Evolutionary conservation across 1,284 basidiomycete genomes (phyloP).

Genomic region (Fomes fomentarius): DNA sequence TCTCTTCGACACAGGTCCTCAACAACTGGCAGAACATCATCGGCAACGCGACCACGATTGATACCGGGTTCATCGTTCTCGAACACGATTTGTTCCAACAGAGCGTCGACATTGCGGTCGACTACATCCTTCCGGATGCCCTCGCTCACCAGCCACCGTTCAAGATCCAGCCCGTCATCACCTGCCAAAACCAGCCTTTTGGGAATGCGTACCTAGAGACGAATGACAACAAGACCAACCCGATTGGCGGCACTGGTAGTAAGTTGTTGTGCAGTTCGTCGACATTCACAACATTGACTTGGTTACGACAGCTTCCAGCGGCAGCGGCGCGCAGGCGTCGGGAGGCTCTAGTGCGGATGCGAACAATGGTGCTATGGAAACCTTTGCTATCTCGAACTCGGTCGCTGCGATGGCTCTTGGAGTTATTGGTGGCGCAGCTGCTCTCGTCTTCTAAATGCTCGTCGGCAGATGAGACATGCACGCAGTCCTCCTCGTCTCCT

Average conservation of each 20-base stretch:
- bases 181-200: slow-evolving; percentile 63
- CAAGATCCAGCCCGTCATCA: slow-evolving; percentile 65
- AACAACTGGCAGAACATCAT: slow-evolving; percentile 70
- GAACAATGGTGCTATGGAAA: slow-evolving; percentile 15
- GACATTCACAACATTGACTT: background rate
- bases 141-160: slow-evolving; percentile 62
- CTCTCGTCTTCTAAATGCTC: slow-evolving; percentile 20
- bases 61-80: slow-evolving; percentile 73
- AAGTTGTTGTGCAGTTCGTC: background rate
- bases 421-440: slow-evolving; percentile 17
- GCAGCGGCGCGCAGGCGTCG: slow-evolving; percentile 3
- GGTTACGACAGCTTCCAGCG: background rate
- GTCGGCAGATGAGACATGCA: background rate
- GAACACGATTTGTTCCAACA: slow-evolving; percentile 77
- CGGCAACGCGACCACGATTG: slow-evolving; percentile 48
- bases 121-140: slow-evolving; percentile 72
- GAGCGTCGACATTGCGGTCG: slow-evolving; percentile 69
- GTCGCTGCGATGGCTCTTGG: slow-evolving; percentile 14
- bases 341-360: slow-evolving; percentile 11
- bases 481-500: background rate
- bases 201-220: slow-evolving; percentile 70
- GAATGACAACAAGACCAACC: slow-evolving; percentile 63
- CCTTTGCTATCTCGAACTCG: slow-evolving; percentile 11
- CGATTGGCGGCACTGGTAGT: slow-evolving; percentile 30
- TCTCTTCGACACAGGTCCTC: slow-evolving; percentile 59